Evolutionary conservation across 2,329 filamentous ascomycete genomes (phyloP).

Genomic region (Apiospora phragmitis): DNA sequence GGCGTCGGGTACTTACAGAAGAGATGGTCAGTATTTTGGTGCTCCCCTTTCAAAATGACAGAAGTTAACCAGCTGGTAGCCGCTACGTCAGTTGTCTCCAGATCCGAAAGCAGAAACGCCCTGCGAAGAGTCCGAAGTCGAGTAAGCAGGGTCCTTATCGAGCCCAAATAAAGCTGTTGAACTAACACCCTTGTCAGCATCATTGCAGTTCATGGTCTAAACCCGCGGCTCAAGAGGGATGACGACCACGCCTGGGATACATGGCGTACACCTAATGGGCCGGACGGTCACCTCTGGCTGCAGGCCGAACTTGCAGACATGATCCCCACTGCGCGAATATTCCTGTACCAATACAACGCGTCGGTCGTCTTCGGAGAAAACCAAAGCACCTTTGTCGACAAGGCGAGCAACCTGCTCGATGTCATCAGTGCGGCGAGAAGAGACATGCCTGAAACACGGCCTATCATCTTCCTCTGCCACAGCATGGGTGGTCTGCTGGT

Average conservation of each 20-base stretch:
- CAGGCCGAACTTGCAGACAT: constrained; percentile 24
- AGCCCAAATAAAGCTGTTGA: background rate
- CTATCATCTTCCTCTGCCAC: constrained; percentile 23
- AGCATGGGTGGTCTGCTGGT: constrained; percentile 26
- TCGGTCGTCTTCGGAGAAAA: constrained; percentile 21
- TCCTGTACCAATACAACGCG: constrained; percentile 27
- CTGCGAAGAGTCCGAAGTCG: background rate
- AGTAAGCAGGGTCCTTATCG: background rate
- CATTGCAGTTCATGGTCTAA: constrained; percentile 27
- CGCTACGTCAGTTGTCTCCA: background rate
- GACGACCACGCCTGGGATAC: constrained; percentile 27
- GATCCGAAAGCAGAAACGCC: background rate
- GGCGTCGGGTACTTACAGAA: background rate
- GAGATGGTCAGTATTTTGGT: background rate
- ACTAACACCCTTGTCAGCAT: constrained; percentile 15
- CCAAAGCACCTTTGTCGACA: constrained; percentile 22
- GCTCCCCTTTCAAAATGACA: background rate
- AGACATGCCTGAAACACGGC: constrained; percentile 14
- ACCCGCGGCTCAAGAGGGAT: constrained; percentile 23
- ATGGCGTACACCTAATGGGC: constrained; percentile 23
- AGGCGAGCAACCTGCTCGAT: constrained; percentile 26
- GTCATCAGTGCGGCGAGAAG: constrained; percentile 19
- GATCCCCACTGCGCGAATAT: constrained; percentile 26
- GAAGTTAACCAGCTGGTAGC: background rate
- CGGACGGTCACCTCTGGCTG: constrained; percentile 26